Base-by-base conservation (phyloP, 805 yeast genomes). In the Pichia nanzhaoensis region DNA sequence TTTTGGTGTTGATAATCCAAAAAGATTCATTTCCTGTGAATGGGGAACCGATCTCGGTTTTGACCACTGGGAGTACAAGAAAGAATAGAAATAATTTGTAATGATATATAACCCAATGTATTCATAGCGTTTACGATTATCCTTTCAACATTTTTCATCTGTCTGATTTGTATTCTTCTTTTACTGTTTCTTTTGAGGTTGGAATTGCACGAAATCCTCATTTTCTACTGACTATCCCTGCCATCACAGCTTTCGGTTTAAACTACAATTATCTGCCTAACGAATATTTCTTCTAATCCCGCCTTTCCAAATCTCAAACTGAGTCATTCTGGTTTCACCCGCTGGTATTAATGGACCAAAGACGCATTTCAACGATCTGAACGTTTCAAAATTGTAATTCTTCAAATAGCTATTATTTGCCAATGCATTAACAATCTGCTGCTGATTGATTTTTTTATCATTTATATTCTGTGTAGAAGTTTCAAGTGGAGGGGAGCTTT, bases 231-330 rank as follows among this genome's bases (percentile, higher is more conserved):
- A n/a, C n/a, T n/a, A n/a, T n/a, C n/a, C n/a, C n/a, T n/a, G n/a
- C n/a, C n/a, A n/a, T n/a, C n/a, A n/a, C n/a, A n/a, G n/a, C n/a
- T n/a, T n/a, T n/a, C n/a, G n/a, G n/a, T n/a, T n/a, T n/a, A n/a
- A n/a, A n/a, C n/a, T n/a, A n/a, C n/a, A n/a, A n/a, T 24, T 24
- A 24, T 6, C 9, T 24, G 10, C 10, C 10, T 10, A 24, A 24
- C 28, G 28, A 10, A 10, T 33, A 22, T 41, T 34, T 21, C 36
- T 41, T 27, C 70, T 44, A 13, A 65, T 51, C 0, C 70, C 70
- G 5, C 69, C 69, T 37, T 59, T 64, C 70, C 70, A 66, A 8
- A 66, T 58, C 33, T 65, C 66, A 51, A 61, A 65, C 10, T 48
- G 48, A 35, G 54, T 45, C 6, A 46, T 53, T 5, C 46, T 46